Base-by-base conservation (phyloP, 345 rosid species). In the Heritiera littoralis region DNA sequence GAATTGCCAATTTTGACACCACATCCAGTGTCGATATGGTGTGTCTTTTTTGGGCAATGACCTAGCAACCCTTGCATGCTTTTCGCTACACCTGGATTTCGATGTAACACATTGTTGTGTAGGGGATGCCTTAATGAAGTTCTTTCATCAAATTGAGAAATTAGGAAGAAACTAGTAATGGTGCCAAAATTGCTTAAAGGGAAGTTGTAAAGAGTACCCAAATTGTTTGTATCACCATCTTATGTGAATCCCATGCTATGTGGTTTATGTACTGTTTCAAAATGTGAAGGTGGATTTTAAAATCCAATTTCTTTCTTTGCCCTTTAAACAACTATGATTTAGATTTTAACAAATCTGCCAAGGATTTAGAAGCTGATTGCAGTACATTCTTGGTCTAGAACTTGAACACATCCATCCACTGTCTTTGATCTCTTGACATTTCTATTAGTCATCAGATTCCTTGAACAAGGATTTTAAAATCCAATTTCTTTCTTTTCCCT, bases 231-330 rank as follows among this genome's bases (percentile, higher is more conserved):
- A 4, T 66, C 51, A 41, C 30, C 72, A 18, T n/a, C 35, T 67
- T 67, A 43, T 67, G 28, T 43, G 23, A 43, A 66, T 67, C 54
- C 52, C 30, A 67, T 67, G 72, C 51, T 66, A n/a, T n/a, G 43
- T 41, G 48, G 71, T 66, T 66, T 56, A 56, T 56, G 9, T 7
- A 56, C 61, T 56, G 28, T 66, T 66, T 43, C 28, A 10, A 66
- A 66, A 18, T 67, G 9, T 1, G 3, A 9, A 41, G n/a, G 17
- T 41, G 35, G 30, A 11, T 67, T 67, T 20, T 67, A 43, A 67
- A 65, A 14, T 67, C 49, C 35, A n/a, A 5, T 8, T 43, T 43
- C 9, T 67, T 67, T 43, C 17, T n/a, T 67, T 67, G 32, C 15
- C 52, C 52, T 43, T 45, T 45, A 68, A 45, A 9, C 23, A 66